Evolutionary conservation across 257 asterid species (phyloP).

Genomic region (Henckelia pumila): DNA sequence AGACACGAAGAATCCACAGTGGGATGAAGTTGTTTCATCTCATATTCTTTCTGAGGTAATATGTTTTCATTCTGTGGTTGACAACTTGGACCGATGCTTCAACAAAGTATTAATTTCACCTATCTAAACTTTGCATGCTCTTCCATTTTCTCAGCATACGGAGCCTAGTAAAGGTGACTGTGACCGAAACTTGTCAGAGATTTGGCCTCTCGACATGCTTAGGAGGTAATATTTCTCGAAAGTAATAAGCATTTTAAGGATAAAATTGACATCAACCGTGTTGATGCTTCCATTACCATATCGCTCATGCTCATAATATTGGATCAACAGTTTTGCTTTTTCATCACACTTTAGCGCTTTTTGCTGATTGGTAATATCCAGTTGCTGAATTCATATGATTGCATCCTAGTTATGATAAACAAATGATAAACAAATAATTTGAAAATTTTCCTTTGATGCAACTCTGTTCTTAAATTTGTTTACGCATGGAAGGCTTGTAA

Average conservation of each 20-base stretch:
- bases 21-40: slow-evolving; percentile 98
- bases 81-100: slow-evolving; percentile 22
- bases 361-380: neutral
- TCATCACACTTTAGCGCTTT: neutral
- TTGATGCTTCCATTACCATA: slow-evolving; percentile 17
- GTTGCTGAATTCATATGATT: neutral
- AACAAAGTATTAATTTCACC: slow-evolving; percentile 18
- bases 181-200: slow-evolving; percentile 48
- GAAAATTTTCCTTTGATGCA: slow-evolving; percentile 6
- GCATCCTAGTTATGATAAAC: no score
- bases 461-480: neutral
- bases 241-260: no score
- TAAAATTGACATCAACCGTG: no score
- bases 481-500: neutral
- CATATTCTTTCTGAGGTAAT: slow-evolving; percentile 91
- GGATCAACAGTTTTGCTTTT: neutral
- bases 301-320: neutral
- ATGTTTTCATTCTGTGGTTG: slow-evolving; percentile 16
- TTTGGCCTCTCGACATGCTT: slow-evolving; percentile 89
- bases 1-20: slow-evolving; percentile 91
- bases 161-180: slow-evolving; percentile 40
- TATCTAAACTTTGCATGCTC: slow-evolving; percentile 20
- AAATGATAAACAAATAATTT: no score
- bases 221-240: slow-evolving; percentile 49
- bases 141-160: slow-evolving; percentile 43